Percentiles rank a stretch among this genome's conserved stretches.
Evolutionary conservation across 176 grass and related monocot species (phyloP).

Genomic region (Oryza nivara): DNA sequence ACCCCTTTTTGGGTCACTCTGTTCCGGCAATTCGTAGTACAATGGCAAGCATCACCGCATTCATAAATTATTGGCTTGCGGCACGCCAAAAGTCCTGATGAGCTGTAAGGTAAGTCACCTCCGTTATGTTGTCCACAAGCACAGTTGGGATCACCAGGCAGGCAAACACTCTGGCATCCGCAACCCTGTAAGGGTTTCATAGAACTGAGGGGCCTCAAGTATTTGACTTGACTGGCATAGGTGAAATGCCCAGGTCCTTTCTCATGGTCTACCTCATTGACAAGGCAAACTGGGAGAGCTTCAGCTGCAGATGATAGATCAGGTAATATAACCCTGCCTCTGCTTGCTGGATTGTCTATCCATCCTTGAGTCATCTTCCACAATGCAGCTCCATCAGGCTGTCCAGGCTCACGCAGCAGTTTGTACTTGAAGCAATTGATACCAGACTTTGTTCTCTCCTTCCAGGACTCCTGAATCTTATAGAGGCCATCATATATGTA

Average conservation of each 20-base stretch:
- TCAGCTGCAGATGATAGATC: conserved; percentile 73
- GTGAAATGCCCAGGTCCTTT: conserved; percentile 63
- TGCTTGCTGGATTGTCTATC: conserved; percentile 63
- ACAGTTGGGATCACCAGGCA: conserved; percentile 58
- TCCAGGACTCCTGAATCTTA: conserved; percentile 72
- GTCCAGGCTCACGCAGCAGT: conserved; percentile 63
- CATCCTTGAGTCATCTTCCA: conserved; percentile 68
- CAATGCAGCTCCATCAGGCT: conserved; percentile 56
- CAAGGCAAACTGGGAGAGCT: conserved; percentile 54
- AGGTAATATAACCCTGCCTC: conserved; percentile 52
- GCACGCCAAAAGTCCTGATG: conserved; percentile 57
- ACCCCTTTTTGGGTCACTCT: conserved; percentile 69
- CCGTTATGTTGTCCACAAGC: conserved; percentile 63
- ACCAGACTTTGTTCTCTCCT: conserved; percentile 55
- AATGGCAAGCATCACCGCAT: conserved; percentile 67
- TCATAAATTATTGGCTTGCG: conserved; percentile 71
- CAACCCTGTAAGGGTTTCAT: conserved; percentile 61
- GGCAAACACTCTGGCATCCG: conserved; percentile 64
- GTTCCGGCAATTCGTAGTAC: conserved; percentile 67
- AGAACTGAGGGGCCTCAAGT: conserved; percentile 43
- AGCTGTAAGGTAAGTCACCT: conserved; percentile 76
- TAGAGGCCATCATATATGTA: conserved; percentile 91
- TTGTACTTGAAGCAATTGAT: conserved; percentile 76
- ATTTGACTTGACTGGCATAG: conserved; percentile 55
- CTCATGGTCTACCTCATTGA: conserved; percentile 78